Evolutionary conservation across 1,139 yeast species (phyloP), one percentile per base, ranked within the genome.

Genomic region (Kazachstania sp.): DNA sequence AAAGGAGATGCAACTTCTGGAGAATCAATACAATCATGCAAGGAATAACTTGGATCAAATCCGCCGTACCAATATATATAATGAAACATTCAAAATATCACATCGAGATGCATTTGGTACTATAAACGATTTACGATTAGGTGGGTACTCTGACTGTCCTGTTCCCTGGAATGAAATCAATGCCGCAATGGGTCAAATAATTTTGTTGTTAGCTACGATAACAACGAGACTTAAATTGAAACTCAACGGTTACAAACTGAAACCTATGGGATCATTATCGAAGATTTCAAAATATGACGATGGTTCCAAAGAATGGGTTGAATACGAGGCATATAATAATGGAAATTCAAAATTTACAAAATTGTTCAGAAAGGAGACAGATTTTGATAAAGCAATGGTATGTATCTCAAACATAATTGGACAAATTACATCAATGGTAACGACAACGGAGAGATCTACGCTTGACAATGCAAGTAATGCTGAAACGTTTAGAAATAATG

Each of bases 131-230:
- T 72, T 86, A 41, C 68, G 96, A 48, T 64, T 92, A 13, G 98
- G 97, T 0, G 68, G 79, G 23, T 61, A 78, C 41, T 76, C 76
- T 41, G 75, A 72, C 1, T 69, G 72, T 50, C 75, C 71, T 46
- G 79, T 90, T 0, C 85, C 94, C 3, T 88, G 96, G 95, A 79
- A 86, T 45, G 98, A 92, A 58, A 81, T 88, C 38, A 92, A 90
- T 61, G 94, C 95, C 1, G 97, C 95, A 0, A 69, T 92, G 63
- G 98, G 98, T 0, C 95, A 90, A 57, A 70, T 90, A 2, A 76
- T 86, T 3, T 65, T 88, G 19, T 66, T 90, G 19, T 64, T 90
- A 38, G 74, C 82, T 0, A 86, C 94, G 4, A 72, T 90, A 4
- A 68, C 77, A 3, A 72, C 77, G 26, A 71, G 83, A 49, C 70